phyloP scores from a whole-genome alignment of 2,329 filamentous ascomycete genomes.

The Neofusicoccum laricinum region DNA sequence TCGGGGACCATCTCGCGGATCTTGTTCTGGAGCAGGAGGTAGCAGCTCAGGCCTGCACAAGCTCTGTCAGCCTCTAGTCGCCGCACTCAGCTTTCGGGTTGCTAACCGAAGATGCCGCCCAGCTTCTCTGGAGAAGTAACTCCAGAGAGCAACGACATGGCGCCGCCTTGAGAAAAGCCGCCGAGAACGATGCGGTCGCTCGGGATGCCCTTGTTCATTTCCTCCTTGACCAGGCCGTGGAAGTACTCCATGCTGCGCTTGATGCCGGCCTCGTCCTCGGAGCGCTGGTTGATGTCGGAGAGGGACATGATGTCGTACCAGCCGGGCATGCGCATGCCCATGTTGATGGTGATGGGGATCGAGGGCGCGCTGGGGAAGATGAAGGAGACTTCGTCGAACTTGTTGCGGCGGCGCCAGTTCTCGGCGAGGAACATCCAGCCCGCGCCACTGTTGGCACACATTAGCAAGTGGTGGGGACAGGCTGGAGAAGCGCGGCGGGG shows the following conservation, averaged over 20 bases:
- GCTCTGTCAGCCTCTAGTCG: not conserved
- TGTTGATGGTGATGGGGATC: conserved; percentile 82
- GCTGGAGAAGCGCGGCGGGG: not conserved
- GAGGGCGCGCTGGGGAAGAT: conserved; percentile 86
- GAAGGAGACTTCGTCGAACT: conserved; percentile 88
- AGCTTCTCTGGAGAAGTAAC: conserved; percentile 72
- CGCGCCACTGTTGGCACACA: not conserved
- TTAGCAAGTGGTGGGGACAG: not conserved
- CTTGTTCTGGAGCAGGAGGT: conserved; percentile 69
- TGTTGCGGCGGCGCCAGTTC: conserved; percentile 76
- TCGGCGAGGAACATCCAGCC: conserved; percentile 71
- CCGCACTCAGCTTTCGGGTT: not conserved
- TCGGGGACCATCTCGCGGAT: conserved; percentile 48
- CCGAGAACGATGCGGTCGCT: conserved; percentile 81
- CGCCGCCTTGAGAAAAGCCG: conserved; percentile 83
- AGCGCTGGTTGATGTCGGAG: conserved; percentile 42
- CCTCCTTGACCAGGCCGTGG: conserved; percentile 72
- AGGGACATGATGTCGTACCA: conserved; percentile 73
- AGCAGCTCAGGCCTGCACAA: conserved; percentile 63
- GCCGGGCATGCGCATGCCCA: conserved; percentile 76
- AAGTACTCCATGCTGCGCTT: conserved; percentile 71
- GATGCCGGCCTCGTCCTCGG: conserved; percentile 72
- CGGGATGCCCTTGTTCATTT: conserved; percentile 78
- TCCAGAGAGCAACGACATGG: conserved; percentile 78
- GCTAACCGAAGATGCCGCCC: conserved; percentile 71